Evolutionary conservation across 305 asterid species (phyloP).

Genomic region (Salvia sclarea): DNA sequence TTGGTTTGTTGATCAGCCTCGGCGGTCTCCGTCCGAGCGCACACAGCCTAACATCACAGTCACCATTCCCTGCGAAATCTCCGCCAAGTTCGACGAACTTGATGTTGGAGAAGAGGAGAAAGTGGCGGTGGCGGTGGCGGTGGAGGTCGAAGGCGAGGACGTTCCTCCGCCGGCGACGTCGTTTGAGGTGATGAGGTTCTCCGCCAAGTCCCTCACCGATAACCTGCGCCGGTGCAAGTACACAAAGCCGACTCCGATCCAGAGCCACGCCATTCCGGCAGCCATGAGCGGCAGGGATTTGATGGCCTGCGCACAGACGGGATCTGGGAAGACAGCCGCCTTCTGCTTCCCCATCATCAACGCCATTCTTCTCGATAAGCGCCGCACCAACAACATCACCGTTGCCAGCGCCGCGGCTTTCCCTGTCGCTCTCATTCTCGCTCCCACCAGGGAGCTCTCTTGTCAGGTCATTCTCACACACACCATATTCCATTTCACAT

Average conservation of each 20-base stretch:
- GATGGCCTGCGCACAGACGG: constrained; percentile 92
- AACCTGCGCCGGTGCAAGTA: constrained; percentile 65
- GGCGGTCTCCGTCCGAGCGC: too few relatives aligned
- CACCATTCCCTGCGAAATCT: constrained; percentile 17
- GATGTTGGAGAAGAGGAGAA: constrained; percentile 1
- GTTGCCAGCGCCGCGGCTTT: constrained; percentile 32
- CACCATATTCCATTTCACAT: neutral
- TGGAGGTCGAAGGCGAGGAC: constrained; percentile 57
- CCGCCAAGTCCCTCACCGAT: constrained; percentile 37
- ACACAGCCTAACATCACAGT: too few relatives aligned
- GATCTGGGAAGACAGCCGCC: constrained; percentile 87
- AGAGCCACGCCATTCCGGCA: constrained; percentile 68
- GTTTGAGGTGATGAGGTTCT: constrained; percentile 51
- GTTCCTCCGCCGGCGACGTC: constrained; percentile 57
- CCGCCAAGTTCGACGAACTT: constrained; percentile 38
- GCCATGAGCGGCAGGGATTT: constrained; percentile 70
- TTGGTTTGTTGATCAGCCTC: too few relatives aligned
- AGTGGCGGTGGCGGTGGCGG: constrained; percentile 38
- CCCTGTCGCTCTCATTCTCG: constrained; percentile 72
- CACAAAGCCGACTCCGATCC: constrained; percentile 72
- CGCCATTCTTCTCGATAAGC: constrained; percentile 35
- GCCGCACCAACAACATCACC: neutral
- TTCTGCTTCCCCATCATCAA: constrained; percentile 76
- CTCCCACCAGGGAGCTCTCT: constrained; percentile 80
- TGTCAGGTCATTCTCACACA: constrained; percentile 51